Evolutionary conservation across 495 filamentous ascomycete genomes (phyloP).

Genomic region (Tuber borchii): DNA sequence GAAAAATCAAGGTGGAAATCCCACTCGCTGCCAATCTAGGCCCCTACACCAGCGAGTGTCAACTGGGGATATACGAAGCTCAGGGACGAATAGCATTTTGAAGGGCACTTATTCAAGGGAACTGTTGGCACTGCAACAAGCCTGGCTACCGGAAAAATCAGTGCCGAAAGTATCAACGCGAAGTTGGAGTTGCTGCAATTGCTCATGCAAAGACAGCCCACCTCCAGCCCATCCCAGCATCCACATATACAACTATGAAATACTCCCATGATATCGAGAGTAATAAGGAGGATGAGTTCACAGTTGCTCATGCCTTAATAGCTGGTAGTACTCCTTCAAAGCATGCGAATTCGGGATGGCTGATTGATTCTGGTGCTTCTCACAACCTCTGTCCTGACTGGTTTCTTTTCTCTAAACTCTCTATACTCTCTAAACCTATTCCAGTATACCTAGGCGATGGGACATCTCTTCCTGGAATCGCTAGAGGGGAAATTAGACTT

Average conservation of each 20-base stretch:
- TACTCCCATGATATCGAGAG: too few species aligned
- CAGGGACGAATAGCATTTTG: background rate
- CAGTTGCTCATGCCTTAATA: background rate
- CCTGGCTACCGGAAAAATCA: background rate
- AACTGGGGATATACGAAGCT: background rate
- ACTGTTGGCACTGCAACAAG: background rate
- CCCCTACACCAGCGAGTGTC: background rate
- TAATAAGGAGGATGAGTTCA: too few species aligned
- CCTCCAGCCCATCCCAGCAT: too few species aligned
- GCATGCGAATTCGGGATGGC: background rate
- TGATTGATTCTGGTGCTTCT: background rate
- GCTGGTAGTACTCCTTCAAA: background rate
- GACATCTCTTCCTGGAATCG: background rate
- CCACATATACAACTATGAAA: too few species aligned
- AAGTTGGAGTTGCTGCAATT: background rate
- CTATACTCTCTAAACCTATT: background rate
- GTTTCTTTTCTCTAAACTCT: background rate
- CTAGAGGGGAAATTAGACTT: background rate
- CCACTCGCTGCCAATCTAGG: background rate
- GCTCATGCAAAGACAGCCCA: background rate
- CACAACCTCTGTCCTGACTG: background rate
- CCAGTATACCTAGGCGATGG: background rate
- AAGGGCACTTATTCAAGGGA: too few species aligned
- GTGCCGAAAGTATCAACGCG: background rate
- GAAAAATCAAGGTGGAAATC: too few species aligned